Evolutionary conservation across 2,329 filamentous ascomycete genomes (phyloP).

Genomic region (Penicillium sp.): DNA sequence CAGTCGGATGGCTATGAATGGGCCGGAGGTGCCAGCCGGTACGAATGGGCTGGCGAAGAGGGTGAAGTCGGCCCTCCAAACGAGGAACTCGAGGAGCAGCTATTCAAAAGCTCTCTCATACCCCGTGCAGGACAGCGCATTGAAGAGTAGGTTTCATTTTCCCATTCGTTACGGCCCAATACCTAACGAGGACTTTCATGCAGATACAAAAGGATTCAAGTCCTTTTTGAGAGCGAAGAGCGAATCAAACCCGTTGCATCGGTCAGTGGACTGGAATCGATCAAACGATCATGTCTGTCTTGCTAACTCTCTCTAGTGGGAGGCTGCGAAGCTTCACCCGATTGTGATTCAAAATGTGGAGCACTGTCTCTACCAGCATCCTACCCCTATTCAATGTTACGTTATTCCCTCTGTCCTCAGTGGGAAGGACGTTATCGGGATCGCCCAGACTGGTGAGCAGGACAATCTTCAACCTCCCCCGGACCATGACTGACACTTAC

Average conservation of each 20-base stretch:
- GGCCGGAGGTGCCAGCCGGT: conserved; percentile 66
- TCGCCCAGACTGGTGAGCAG: conserved; percentile 84
- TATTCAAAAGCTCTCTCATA: conserved; percentile 67
- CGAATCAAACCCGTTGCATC: conserved; percentile 8
- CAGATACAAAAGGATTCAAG: conserved; percentile 16
- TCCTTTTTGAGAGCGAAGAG: conserved; percentile 16
- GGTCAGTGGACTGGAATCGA: conserved; percentile 8
- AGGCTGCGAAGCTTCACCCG: conserved; percentile 82
- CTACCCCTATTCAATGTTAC: conserved; percentile 88
- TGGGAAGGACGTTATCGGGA: conserved; percentile 81
- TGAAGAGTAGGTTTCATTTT: conserved; percentile 55
- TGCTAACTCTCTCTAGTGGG: conserved; percentile 59
- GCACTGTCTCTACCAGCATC: conserved; percentile 69
- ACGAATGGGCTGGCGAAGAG: conserved; percentile 83
- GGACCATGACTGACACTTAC: conserved; percentile 10
- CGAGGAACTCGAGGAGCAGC: conserved; percentile 70
- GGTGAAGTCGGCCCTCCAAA: conserved; percentile 81
- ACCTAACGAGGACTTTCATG: background rate
- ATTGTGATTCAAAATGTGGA: conserved; percentile 77
- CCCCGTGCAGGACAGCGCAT: conserved; percentile 65
- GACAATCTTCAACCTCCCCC: too few species aligned
- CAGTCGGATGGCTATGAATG: conserved; percentile 43
- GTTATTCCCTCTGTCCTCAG: conserved; percentile 77
- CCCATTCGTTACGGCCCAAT: background rate
- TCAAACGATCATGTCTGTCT: background rate